Conservation (phyloP, 768 basidiomycete genomes). For the Collybiopsis luxurians region DNA sequence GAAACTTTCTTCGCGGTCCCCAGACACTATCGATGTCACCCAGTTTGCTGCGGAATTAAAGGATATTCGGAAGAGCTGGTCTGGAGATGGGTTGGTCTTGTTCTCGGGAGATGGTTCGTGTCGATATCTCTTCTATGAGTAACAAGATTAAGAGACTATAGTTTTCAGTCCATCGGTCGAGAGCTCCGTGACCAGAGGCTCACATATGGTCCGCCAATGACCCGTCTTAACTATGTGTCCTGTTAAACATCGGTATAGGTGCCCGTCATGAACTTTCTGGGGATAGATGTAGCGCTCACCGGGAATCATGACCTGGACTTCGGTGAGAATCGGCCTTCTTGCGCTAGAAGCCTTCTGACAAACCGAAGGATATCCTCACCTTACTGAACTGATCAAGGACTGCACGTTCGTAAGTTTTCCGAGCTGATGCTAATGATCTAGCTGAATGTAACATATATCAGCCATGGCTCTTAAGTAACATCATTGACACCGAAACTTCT, state of each 20-base stretch:
- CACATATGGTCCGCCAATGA: constrained; percentile 70
- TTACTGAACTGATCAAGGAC: constrained; percentile 65
- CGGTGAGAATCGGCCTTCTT: constrained; percentile 36
- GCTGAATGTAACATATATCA: constrained; percentile 22
- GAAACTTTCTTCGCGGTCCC: constrained; percentile 49
- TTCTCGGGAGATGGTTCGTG: constrained; percentile 72
- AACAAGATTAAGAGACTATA: too few species aligned
- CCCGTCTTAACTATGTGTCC: not conserved
- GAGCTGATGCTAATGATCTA: constrained; percentile 1
- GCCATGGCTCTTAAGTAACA: constrained; percentile 92
- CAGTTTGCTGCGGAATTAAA: constrained; percentile 79
- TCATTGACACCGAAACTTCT: constrained; percentile 66
- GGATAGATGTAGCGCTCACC: constrained; percentile 76
- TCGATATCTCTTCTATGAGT: too few species aligned
- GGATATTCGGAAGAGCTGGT: constrained; percentile 59
- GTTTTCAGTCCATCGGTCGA: constrained; percentile 86
- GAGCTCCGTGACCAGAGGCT: constrained; percentile 84
- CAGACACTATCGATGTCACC: constrained; percentile 78
- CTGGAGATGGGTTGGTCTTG: constrained; percentile 68
- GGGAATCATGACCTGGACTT: constrained; percentile 96
- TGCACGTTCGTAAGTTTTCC: constrained; percentile 63
- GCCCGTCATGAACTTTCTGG: constrained; percentile 79
- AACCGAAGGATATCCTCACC: constrained; percentile 55
- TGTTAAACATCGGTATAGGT: constrained; percentile 44
- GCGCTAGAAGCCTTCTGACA: not conserved